A percentile compares a stretch with the other conserved stretches of the same genome.
These are phyloP conservation scores for Capsella rubella DNA, from an alignment of 441 rosid species.

Conservation along the genomic window DNA sequence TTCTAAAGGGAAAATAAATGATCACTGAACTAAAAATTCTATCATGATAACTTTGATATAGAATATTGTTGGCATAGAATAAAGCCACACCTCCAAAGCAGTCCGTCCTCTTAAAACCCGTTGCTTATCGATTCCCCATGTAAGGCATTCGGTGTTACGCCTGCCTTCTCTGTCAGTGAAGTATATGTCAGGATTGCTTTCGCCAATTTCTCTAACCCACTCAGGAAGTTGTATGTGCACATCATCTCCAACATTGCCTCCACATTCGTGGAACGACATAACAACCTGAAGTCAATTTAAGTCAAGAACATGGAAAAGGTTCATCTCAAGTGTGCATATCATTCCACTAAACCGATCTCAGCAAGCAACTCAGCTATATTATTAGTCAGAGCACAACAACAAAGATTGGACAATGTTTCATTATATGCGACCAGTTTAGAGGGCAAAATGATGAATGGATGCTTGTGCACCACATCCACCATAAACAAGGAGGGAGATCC, in stretches of 20 bases:
- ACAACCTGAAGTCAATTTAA: constrained; percentile 59
- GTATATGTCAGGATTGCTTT: constrained; percentile 76
- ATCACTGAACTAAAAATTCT: background rate
- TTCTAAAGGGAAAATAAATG: background rate
- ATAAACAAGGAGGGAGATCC: too few relatives aligned
- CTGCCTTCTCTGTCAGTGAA: constrained; percentile 72
- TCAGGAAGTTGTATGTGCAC: constrained; percentile 71
- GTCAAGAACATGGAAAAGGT: constrained; percentile 32
- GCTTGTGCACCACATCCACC: too few relatives aligned
- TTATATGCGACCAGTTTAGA: too few relatives aligned
- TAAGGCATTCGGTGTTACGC: constrained; percentile 67
- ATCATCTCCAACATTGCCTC: constrained; percentile 88
- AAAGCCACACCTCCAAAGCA: constrained; percentile 66
- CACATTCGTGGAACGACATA: constrained; percentile 81
- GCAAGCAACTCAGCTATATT: background rate
- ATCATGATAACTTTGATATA: background rate
- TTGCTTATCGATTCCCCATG: constrained; percentile 83
- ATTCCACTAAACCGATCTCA: constrained; percentile 4
- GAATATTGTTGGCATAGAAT: background rate
- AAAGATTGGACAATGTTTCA: too few relatives aligned
- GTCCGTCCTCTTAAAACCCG: constrained; percentile 72
- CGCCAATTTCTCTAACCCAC: constrained; percentile 70
- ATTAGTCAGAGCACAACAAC: background rate
- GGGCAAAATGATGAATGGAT: too few relatives aligned
- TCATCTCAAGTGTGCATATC: constrained; percentile 8